A percentile compares a stretch with the other conserved stretches of the same genome.
These are phyloP conservation scores for Pythium sukuiense DNA, from an alignment of 352 stramenopile genomes.

Conservation along the genomic window DNA sequence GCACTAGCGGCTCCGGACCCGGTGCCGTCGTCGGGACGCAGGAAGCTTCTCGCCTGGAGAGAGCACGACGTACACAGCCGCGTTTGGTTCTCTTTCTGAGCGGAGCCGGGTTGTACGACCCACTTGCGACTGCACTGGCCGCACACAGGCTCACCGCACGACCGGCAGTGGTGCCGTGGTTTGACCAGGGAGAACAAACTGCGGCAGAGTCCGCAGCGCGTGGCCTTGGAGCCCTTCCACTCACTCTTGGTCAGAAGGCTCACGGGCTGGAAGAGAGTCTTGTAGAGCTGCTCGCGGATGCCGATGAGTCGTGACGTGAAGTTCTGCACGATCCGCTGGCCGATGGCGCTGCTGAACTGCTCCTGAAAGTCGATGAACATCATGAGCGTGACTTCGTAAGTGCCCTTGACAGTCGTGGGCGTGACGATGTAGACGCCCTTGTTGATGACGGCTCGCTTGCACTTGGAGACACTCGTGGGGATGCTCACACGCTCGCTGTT, in stretches of 20 bases:
- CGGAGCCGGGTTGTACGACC: slow-evolving; percentile 64
- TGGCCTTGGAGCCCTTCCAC: slow-evolving; percentile 60
- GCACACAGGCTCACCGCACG: slow-evolving; percentile 82
- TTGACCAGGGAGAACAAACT: slow-evolving; percentile 74
- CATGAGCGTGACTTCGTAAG: slow-evolving; percentile 84
- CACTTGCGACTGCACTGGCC: slow-evolving; percentile 82
- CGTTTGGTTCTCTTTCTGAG: slow-evolving; percentile 55
- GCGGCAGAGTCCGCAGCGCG: slow-evolving; percentile 69
- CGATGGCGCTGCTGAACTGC: slow-evolving; percentile 61
- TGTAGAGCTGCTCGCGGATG: slow-evolving; percentile 82
- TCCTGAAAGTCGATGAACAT: slow-evolving; percentile 87
- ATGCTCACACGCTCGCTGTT: slow-evolving; percentile 66
- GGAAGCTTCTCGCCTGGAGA: slow-evolving; percentile 62
- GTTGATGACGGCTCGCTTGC: slow-evolving; percentile 82
- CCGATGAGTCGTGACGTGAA: slow-evolving; percentile 78
- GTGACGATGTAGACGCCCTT: slow-evolving; percentile 76
- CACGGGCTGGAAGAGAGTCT: slow-evolving; percentile 80
- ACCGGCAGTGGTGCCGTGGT: slow-evolving; percentile 74
- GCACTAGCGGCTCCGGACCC: not conserved
- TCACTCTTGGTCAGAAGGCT: slow-evolving; percentile 51
- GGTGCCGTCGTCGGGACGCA: slow-evolving; percentile 31
- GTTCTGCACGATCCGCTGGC: slow-evolving; percentile 71
- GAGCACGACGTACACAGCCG: slow-evolving; percentile 82
- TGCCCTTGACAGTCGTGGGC: slow-evolving; percentile 36
- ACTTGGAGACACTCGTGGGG: slow-evolving; percentile 79